Conservation (phyloP, 2,329 filamentous ascomycete genomes). For the Apiospora koreana region DNA sequence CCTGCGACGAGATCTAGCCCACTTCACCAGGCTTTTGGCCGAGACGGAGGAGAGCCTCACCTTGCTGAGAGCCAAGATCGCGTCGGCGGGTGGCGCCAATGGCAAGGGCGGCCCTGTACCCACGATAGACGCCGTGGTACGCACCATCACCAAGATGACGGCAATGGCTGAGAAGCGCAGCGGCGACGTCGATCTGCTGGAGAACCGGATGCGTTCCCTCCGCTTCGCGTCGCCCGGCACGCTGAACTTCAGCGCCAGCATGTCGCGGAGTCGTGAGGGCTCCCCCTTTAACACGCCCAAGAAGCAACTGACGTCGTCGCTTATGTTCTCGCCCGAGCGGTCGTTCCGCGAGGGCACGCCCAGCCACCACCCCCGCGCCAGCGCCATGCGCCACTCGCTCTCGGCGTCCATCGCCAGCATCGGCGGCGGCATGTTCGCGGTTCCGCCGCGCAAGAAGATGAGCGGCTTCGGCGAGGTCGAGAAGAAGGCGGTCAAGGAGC, state of each 20-base stretch:
- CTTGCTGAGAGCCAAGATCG: conserved; percentile 76
- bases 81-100: conserved; percentile 52
- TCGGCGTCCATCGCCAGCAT: conserved; percentile 43
- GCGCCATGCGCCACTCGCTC: conserved; percentile 39
- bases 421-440: conserved; percentile 26
- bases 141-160: conserved; percentile 92
- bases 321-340: conserved; percentile 41
- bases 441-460: conserved; percentile 59
- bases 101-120: conserved; percentile 55
- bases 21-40: conserved; percentile 71
- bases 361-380: conserved; percentile 36
- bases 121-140: conserved; percentile 88
- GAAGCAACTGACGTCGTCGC: conserved; percentile 24
- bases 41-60: conserved; percentile 80
- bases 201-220: conserved; percentile 80
- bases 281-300: conserved; percentile 38
- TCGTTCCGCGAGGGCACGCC: conserved; percentile 39
- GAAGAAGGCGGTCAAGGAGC: conserved; percentile 56
- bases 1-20: conserved; percentile 73
- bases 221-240: conserved; percentile 48
- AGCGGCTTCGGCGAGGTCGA: conserved; percentile 62
- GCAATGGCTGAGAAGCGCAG: conserved; percentile 88
- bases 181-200: conserved; percentile 86
- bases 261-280: conserved; percentile 40
- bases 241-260: conserved; percentile 33